Evolutionary conservation across 805 yeast genomes (phyloP), one percentile per base, ranked within the genome.

Genomic region (Hanseniaspora meyeri): DNA sequence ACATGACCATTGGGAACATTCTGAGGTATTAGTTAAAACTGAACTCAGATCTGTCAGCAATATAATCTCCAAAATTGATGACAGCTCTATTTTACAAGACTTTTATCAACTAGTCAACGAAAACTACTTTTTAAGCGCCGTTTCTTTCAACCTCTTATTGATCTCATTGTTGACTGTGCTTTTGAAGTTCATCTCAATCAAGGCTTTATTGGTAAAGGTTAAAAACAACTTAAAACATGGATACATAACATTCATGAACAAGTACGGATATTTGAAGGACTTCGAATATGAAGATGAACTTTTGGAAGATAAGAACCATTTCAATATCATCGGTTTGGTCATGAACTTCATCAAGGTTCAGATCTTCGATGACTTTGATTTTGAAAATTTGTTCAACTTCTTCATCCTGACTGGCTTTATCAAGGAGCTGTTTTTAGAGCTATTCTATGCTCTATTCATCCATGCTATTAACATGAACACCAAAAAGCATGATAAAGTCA

Each of bases 341-440:
- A 53, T 53, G 57, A 39, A 20, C 19, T 29, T 36, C 17, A 29
- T 53, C 10, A 53, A 52, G 39, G 31, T 38, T 6, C 10, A 39
- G 10, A 19, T 53, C 5, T 32, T 53, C 16, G 51, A 53, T 46
- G 36, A 46, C 32, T 53, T 53, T 46, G 51, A 53, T 24, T 53
- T 53, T 53, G 57, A 53, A 29, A 53, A 53, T 20, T 32, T 53
- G 4, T 53, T 53, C 40, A 53, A 53, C 19, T 53, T 53, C 31
- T 53, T 53, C 12, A 53, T 53, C 14, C 40, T 53, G 5, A 49
- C 57, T 14, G 57, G 57, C 9, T 53, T 53, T 10, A 14, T 53
- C n/a, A 53, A 53, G 32, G 57, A 53, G 24, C 14, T 53, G 10
- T 53, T 53, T 39, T 39, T 53, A 10, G 57, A 53, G 27, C 20